Percentiles rank a stretch among this genome's conserved stretches.
These are phyloP conservation scores for Neonectria punicea DNA, from an alignment of 2,329 filamentous ascomycete genomes.

Conservation along the genomic window DNA sequence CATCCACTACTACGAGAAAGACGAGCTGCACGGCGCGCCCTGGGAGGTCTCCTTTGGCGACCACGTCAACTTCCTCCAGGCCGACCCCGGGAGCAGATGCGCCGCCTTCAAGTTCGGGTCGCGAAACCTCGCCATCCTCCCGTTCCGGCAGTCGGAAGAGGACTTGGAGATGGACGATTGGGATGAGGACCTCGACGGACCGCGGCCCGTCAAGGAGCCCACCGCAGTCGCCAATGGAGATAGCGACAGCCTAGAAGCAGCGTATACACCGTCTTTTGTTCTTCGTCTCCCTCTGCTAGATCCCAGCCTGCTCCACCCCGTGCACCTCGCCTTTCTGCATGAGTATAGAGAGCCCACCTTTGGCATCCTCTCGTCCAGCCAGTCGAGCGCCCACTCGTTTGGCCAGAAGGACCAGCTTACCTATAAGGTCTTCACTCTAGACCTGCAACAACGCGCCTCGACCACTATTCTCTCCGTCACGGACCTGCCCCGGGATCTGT, in stretches of 20 bases:
- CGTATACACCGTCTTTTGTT: constrained; percentile 92
- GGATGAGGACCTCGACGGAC: constrained; percentile 83
- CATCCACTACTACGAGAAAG: constrained; percentile 98
- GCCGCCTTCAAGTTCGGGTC: constrained; percentile 92
- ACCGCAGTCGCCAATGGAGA: constrained; percentile 49
- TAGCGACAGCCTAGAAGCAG: constrained; percentile 62
- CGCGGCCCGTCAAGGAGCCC: constrained; percentile 63
- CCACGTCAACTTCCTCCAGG: constrained; percentile 83
- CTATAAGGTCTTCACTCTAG: constrained; percentile 95
- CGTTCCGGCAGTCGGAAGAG: constrained; percentile 86
- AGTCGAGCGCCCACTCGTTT: constrained; percentile 78
- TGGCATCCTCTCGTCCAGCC: constrained; percentile 86
- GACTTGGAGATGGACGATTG: constrained; percentile 93
- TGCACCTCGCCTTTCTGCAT: constrained; percentile 92
- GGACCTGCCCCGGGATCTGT: constrained; percentile 87
- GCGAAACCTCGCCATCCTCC: constrained; percentile 90
- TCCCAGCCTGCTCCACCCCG: constrained; percentile 84
- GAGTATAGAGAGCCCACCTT: constrained; percentile 98
- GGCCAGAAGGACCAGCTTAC: constrained; percentile 86
- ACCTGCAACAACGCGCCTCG: constrained; percentile 91
- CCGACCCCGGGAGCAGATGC: constrained; percentile 92
- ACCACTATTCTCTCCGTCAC: constrained; percentile 90
- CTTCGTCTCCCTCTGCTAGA: constrained; percentile 90
- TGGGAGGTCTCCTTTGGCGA: constrained; percentile 82
- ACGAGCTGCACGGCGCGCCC: constrained; percentile 84